Conservation (phyloP, 352 stramenopile genomes). For the Pilasporangium apinafurcum region DNA sequence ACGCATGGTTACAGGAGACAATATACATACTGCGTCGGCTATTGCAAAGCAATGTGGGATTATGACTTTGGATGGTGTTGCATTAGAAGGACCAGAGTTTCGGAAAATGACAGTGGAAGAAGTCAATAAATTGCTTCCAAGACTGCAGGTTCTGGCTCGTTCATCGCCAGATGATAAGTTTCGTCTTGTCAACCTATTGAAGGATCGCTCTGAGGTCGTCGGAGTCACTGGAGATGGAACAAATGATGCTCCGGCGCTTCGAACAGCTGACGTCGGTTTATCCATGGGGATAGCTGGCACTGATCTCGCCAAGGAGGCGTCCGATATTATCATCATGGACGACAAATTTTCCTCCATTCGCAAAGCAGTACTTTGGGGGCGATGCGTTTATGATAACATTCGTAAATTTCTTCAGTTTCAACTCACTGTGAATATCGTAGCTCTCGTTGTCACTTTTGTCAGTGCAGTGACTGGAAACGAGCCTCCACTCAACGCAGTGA, state of each 20-base stretch:
- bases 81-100: constrained; percentile 91
- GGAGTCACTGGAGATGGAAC: constrained; percentile 77
- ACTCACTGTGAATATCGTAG: constrained; percentile 81
- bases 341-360: constrained; percentile 83
- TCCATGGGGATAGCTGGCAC: constrained; percentile 81
- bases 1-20: constrained; percentile 99
- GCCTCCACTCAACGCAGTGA: constrained; percentile 74
- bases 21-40: constrained; percentile 95
- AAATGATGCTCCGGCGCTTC: constrained; percentile 73
- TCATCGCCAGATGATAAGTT: constrained; percentile 97
- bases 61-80: constrained; percentile 85
- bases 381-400: constrained; percentile 83
- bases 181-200: constrained; percentile 88
- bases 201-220: constrained; percentile 66
- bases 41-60: constrained; percentile 97
- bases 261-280: constrained; percentile 66
- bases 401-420: constrained; percentile 84
- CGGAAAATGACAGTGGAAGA: constrained; percentile 72
- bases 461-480: constrained; percentile 82
- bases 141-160: constrained; percentile 88
- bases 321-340: constrained; percentile 86
- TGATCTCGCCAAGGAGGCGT: constrained; percentile 76
- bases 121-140: constrained; percentile 48
- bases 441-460: constrained; percentile 69
- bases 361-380: constrained; percentile 71